Conservation (phyloP, 345 rosid genomes). For the Citrus mangshanensis region DNA sequence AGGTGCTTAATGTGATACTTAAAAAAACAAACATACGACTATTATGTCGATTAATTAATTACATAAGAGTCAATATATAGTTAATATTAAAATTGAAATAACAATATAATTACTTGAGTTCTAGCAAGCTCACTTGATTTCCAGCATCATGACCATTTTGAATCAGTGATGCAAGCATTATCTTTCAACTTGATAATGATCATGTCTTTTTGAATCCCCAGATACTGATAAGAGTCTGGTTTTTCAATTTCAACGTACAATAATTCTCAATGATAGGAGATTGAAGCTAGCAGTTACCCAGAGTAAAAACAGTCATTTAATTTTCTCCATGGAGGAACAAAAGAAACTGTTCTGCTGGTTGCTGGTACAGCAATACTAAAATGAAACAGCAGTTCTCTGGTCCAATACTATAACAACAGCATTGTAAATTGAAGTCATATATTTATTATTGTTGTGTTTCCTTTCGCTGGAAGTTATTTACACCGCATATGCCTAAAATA, state of each 20-base stretch:
- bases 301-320: conserved; percentile 1
- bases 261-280: background rate
- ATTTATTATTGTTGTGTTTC: background rate
- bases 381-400: background rate
- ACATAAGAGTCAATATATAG: no score
- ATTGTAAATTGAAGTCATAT: background rate
- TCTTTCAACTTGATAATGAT: background rate
- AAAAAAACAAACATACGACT: no score
- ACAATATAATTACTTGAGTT: no score
- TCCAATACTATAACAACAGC: background rate
- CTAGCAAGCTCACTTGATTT: background rate
- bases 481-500: background rate
- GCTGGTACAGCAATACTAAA: background rate
- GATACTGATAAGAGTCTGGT: background rate
- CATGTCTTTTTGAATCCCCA: background rate
- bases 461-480: background rate
- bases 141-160: background rate
- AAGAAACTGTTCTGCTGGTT: background rate
- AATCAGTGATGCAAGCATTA: background rate
- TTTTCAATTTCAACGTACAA: background rate
- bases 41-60: no score
- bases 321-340: background rate
- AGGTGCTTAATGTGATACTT: background rate
- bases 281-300: background rate
- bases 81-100: no score